Base-by-base conservation (phyloP, 345 rosid species). In the Populus alba region DNA sequence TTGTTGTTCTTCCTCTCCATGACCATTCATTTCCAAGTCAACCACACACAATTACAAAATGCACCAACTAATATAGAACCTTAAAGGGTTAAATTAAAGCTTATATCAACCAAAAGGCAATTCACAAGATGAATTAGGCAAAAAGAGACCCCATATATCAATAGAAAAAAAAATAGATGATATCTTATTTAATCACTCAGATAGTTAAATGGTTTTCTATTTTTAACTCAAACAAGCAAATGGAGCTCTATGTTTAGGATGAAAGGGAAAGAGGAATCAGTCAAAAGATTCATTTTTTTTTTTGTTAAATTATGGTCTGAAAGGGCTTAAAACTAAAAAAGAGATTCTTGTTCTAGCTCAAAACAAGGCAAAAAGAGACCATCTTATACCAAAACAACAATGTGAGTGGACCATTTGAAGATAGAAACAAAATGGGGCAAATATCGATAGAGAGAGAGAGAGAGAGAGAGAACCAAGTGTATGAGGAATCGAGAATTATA, bases 21-120 rank as follows among this genome's bases (percentile, higher is more conserved):
- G 68, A 78, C 70, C 89, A 85, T 73, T 85, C 99, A 93, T 92
- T 61, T 85, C 87, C 81, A 76, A 70, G 37, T 70, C 37, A 22
- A 62, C 25, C 37, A 27, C 69, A 76, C 74, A 51, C 17, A 18
- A 49, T 68, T 53, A 31, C 18, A 37, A 5, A 45, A 62, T 27
- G 35, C 8, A 59, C 18, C 31, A 17, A 55, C 17, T 7, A 73
- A 9, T 1, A 23, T 25, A 77, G 7, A 68, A 72, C 37, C 72
- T n/a, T 13, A 38, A 49, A 41, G 23, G 75, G 15, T 37, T 35
- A 20, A 75, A 66, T 27, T 29, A 9, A 59, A 59, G 37, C 41
- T 25, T 3, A 18, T 53, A 66, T 62, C 31, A 66, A 72, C 38
- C 76, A 18, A 66, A 77, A 41, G 47, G 23, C 15, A 45, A 74